Base-by-base conservation (phyloP, 1,139 yeast species). In the Debaryomycetaceae sp. region DNA sequence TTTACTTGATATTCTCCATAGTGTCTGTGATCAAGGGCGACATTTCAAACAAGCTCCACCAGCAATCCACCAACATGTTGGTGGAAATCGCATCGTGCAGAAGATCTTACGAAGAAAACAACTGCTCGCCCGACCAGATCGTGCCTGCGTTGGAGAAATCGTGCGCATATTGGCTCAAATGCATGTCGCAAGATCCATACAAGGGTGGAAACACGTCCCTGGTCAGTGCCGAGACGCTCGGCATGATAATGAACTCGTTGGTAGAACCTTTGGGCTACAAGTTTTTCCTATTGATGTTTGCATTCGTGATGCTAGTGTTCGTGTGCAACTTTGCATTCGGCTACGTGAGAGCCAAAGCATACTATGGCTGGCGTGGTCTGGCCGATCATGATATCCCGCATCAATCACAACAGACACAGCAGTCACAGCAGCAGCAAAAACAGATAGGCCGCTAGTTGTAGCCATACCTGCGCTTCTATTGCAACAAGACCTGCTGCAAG, bases 261-360 rank as follows among this genome's bases (percentile, higher is more conserved):
- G 67, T 83, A 15, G 86, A 82, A 47, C 86, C 87, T 0, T 70
- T 85, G 34, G 81, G 85, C 3, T 54, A 72, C 29, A 77, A 81
- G 52, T 78, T 83, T 14, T 69, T 80, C 41, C 29, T 70, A 7
- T 66, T 81, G 18, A 45, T 73, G 8, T 40, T 70, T 7, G 48
- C 63, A 22, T 60, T 55, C 37, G 56, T 56, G 28, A 49, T 53
- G 42, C 52, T 56, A 17, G 54, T 59, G 34, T 76, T 60, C 50
- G 65, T 59, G 0, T 61, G 70, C 46, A 72, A 72, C 48, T 69
- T 72, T 40, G 57, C 63, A 5, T 71, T 71, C 52, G 78, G 78
- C 2, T 72, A 68, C 46, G 55, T 71, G 7, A 50, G 78, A 19
- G 78, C 78, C n/a, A 68, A 61, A 46, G 60, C 67, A 19, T 71